Evolutionary conservation across 208 protist species (phyloP), one percentile per base, ranked within the genome.

Genomic region (Naegleria gruberi): DNA sequence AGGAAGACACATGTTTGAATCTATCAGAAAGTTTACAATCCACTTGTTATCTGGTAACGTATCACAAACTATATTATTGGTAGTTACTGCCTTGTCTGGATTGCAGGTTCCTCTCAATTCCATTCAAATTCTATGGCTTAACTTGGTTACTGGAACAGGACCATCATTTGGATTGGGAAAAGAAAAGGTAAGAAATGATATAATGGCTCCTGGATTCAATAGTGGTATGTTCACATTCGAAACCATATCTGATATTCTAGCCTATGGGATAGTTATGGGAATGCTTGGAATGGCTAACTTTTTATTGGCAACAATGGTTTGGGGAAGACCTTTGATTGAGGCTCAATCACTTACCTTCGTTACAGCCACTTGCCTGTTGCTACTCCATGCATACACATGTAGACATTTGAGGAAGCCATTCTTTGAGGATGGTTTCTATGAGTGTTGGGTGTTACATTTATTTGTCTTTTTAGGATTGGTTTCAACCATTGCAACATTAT

Each of bases 111-210:
- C 95, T 17, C 92, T 97, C 4, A 97, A 95, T n/a, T 95, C 96
- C 43, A 94, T 97, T 86, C 94, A 98, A 91, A 97, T 98, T 94
- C 92, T 98, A 82, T 98, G 95, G 95, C 92, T 98, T 47, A 98
- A 98, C 92, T 92, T 97, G 91, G 92, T 96, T 89, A 97, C 95
- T 87, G 95, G 94, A 19, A 92, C 92, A 3, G 30, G 30, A n/a
- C 82, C 82, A 17, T 30, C 82, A 47, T 42, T 86, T 46, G 82
- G 41, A 10, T 30, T 86, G 19, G 82, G 82, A 46, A 86, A 42
- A 30, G 82, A 86, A 30, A 26, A 26, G n/a, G 17, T 6, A 42
- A 1, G 42, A 1, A 86, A 86, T 30, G 12, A 30, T 30, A n/a
- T 86, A 46, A 86, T 86, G 82, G 12, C 96, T 8, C 95, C 95